Percentiles rank a stretch among this genome's conserved stretches.
Conservation (phyloP, 495 filamentous ascomycete genomes). For the Penicillium goetzii region DNA sequence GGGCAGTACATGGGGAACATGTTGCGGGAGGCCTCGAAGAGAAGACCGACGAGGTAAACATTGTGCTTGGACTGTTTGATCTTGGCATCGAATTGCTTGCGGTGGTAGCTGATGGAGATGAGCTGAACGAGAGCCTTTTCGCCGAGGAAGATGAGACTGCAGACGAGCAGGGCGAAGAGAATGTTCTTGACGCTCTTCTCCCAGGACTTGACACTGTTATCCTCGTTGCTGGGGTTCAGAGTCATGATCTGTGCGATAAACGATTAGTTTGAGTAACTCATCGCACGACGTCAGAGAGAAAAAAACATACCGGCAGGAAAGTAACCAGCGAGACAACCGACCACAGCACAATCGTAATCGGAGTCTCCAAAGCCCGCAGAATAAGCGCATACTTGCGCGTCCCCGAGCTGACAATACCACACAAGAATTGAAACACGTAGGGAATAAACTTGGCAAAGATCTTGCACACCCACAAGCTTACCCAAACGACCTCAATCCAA, state of each 20-base stretch:
- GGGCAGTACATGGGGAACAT: constrained; percentile 90
- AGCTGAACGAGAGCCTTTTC: constrained; percentile 88
- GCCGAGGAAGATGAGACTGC: constrained; percentile 72
- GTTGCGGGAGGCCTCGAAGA: constrained; percentile 86
- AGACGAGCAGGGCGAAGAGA: constrained; percentile 75
- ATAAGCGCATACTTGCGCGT: constrained; percentile 91
- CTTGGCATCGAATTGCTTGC: constrained; percentile 83
- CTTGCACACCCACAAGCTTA: constrained; percentile 86
- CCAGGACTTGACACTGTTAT: constrained; percentile 53
- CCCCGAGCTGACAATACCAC: constrained; percentile 87
- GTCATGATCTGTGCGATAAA: constrained; percentile 52
- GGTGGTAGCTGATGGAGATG: constrained; percentile 93
- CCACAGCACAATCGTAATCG: constrained; percentile 88
- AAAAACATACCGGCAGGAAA: constrained; percentile 63
- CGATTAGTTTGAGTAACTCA: constrained; percentile 1
- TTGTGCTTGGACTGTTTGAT: constrained; percentile 90
- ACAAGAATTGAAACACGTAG: constrained; percentile 79
- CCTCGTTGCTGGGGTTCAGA: constrained; percentile 33
- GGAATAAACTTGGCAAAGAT: constrained; percentile 79
- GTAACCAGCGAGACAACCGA: constrained; percentile 75
- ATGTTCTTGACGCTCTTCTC: constrained; percentile 68
- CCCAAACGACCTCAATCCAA: constrained; percentile 93
- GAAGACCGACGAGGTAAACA: constrained; percentile 72
- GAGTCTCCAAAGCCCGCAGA: constrained; percentile 77
- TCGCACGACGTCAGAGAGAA: constrained; percentile 35